Conservation (phyloP, 1,139 yeast genomes). For the Protomyces macrosporus region DNA sequence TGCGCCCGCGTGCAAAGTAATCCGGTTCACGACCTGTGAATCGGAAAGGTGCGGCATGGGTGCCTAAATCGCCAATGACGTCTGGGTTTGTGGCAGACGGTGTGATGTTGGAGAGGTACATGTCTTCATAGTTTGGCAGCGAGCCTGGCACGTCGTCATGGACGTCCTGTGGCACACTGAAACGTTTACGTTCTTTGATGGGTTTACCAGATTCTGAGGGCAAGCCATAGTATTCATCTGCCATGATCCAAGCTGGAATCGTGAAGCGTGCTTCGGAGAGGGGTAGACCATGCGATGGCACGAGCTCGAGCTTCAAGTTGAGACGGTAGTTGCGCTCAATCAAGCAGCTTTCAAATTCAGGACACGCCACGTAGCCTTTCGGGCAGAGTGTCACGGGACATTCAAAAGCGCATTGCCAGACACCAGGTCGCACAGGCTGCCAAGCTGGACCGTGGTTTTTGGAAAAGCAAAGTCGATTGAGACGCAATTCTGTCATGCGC, state of each 20-base stretch:
- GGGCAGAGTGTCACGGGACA: constrained; percentile 22
- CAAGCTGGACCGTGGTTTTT: constrained; percentile 8
- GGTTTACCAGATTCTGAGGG: constrained; percentile 16
- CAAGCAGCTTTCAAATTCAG: constrained; percentile 23
- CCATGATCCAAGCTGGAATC: constrained; percentile 20
- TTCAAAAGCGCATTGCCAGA: constrained; percentile 13
- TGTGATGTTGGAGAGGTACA: constrained; percentile 14
- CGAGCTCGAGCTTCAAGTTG: constrained; percentile 15
- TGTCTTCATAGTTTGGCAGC: constrained; percentile 21
- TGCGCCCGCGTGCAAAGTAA: constrained; percentile 12
- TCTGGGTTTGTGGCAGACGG: background rate
- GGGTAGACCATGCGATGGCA: constrained; percentile 1
- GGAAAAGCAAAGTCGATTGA: constrained; percentile 7
- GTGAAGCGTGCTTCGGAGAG: constrained; percentile 15
- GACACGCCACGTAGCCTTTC: constrained; percentile 20
- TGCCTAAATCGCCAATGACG: constrained; percentile 15
- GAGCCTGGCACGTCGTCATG: constrained; percentile 16
- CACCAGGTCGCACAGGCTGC: constrained; percentile 20
- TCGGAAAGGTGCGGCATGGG: constrained; percentile 16
- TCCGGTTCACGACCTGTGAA: constrained; percentile 21
- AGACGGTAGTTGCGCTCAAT: constrained; percentile 11
- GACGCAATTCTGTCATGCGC: constrained; percentile 9
- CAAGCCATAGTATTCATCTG: constrained; percentile 22
- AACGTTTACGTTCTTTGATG: constrained; percentile 9
- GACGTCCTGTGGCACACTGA: constrained; percentile 12